Base-by-base conservation (phyloP, 441 rosid species). In the Gossypium schwendimanii region DNA sequence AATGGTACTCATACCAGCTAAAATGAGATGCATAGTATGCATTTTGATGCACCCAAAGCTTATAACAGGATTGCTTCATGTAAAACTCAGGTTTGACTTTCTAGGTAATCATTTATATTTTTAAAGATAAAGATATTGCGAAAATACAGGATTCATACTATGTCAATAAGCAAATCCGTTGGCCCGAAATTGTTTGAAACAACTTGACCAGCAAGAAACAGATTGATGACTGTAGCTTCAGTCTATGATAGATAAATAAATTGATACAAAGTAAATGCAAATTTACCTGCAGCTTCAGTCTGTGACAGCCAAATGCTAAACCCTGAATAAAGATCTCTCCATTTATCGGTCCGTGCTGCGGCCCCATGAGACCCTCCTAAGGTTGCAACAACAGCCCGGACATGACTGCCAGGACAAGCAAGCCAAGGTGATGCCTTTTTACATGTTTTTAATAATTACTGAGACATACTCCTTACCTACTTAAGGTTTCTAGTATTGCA, bases 311-410 rank as follows among this genome's bases (percentile, higher is more conserved):
- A 94, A 44, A 92, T 89, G 0, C 93, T 90, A 80, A 92, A 90
- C 67, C 97, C 98, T 2, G 93, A 87, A 84, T 87, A 87, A 65
- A 94, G 89, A 79, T 92, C 94, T 71, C 75, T 86, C 97, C 97
- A 94, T 81, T 80, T 83, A 64, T 84, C 83, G 0, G 82, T 72
- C 77, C 84, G 85, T 75, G 78, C 63, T 15, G 97, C 91, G 76
- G 93, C 92, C 73, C 97, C 98, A 59, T 81, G 85, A 69, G 80
- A 81, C 71, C 89, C 96, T 80, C 95, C 97, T 83, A 94, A 65
- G 50, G 98, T 94, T 60, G 98, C 83, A 70, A 91, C 91, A 82
- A 89, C 89, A 44, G 95, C 82, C 33, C 97, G 90, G 28, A 88
- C 96, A 81, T 94, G 91, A 80, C 98, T 92, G 89, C 79, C 78